Conservation (phyloP, 139 green algal species). For the Tetraselmis striata region DNA sequence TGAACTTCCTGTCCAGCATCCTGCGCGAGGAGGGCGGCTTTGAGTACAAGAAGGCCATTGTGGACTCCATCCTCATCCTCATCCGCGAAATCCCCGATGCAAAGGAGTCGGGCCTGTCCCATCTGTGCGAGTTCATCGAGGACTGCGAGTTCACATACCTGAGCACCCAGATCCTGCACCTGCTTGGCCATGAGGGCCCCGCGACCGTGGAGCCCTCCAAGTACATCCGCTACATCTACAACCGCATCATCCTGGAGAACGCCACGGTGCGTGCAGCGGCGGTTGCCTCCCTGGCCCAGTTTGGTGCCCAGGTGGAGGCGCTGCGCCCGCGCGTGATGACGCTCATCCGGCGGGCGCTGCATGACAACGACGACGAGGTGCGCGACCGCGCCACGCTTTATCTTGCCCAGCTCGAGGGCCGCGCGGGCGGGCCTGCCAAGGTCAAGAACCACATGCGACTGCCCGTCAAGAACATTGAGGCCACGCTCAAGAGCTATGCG, state of each 20-base stretch:
- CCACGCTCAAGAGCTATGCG: conserved; percentile 72
- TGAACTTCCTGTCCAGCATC: conserved; percentile 91
- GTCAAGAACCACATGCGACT: conserved; percentile 52
- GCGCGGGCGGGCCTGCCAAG: conserved; percentile 35
- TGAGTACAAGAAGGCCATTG: conserved; percentile 97
- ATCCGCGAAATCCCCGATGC: conserved; percentile 93
- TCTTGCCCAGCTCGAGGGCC: conserved; percentile 72
- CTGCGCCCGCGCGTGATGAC: conserved; percentile 70
- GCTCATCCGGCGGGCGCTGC: conserved; percentile 85
- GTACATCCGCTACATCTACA: conserved; percentile 98
- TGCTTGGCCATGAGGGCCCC: conserved; percentile 83
- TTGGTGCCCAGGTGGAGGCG: conserved; percentile 62
- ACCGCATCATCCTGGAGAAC: conserved; percentile 98
- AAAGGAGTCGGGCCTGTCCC: conserved; percentile 88
- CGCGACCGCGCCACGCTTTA: conserved; percentile 92
- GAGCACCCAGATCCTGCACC: conserved; percentile 88
- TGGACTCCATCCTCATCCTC: conserved; percentile 87
- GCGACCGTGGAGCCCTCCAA: conserved; percentile 28
- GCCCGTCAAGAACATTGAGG: conserved; percentile 72
- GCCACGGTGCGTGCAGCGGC: conserved; percentile 92
- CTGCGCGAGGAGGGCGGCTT: conserved; percentile 90
- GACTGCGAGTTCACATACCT: conserved; percentile 99
- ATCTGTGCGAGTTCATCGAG: conserved; percentile 99
- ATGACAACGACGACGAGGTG: conserved; percentile 97
- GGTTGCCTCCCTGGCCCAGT: conserved; percentile 79